Base-by-base conservation (phyloP, 345 rosid species). In the Hibiscus syriacus region DNA sequence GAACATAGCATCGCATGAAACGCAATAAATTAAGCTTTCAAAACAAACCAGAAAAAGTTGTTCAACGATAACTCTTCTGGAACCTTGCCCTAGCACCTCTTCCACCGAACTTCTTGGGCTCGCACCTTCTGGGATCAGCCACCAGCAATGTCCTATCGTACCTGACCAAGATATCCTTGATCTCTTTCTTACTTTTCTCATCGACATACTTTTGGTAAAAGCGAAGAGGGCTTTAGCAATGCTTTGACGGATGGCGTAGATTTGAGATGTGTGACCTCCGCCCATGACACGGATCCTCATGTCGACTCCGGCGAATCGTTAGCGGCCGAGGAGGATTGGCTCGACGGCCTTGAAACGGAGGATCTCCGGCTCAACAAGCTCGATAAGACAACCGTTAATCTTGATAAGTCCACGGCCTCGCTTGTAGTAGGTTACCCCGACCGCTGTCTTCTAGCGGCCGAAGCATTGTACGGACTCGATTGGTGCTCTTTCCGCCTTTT, bases 31-130 rank as follows among this genome's bases (percentile, higher is more conserved):
- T 45, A 45, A 16, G 50, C 16, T 45, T 45, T 1, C n/a, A 17
- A 45, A 45, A 45, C 50, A 45, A 45, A 45, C 50, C 50, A 14
- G n/a, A 13, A 45, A 34, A 45, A 45, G 5, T 45, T 14, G 2
- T 4, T 45, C 19, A 45, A 45, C 50, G 50, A 19, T 45, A 45
- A 45, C 50, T 45, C 50, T 45, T 45, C 50, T 45, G 50, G 50
- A 45, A 45, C 50, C 50, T 45, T 45, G 50, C 50, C 2, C 98
- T 85, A 54, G 90, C 96, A 76, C 94, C 96, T 52, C 88, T 89
- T 46, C 96, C 92, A 69, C 96, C 94, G 34, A 92, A 92, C 87
- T 92, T 92, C 87, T 87, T 92, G n/a, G 96, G 90, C 94, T 87
- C 98, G 73, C 98, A 92, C 34, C 96, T 77, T 64, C 96, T 83